Base-by-base conservation (phyloP, 2,329 filamentous ascomycete species). In the Hypoxylon sp. region DNA sequence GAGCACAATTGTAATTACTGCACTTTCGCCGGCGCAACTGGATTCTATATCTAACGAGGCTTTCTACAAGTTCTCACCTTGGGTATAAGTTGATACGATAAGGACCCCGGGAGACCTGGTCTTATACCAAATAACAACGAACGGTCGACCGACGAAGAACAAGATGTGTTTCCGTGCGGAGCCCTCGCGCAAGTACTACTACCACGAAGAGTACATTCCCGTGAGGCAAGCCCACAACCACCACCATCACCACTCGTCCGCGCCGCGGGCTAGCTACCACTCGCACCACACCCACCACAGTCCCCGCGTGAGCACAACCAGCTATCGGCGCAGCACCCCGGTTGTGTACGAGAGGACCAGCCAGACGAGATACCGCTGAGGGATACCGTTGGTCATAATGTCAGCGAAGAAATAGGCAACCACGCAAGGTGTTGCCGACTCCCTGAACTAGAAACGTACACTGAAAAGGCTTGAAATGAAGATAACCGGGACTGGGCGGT, bases 151-250 rank as follows among this genome's bases (percentile, higher is more conserved):
- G 18, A 32, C 28, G 24, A 46, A 46, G 61, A 33, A 44, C 59
- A 46, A 66, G 52, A 86, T 87, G 84, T 87, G 84, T 72, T 85
- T 86, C 78, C 73, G 77, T 48, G 67, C 76, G 57, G 77, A 80
- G 62, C 80, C 81, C 57, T 76, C 74, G 28, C 81, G 79, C 40
- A 80, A 80, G 48, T 85, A 87, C 78, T 87, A 87, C 78, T 85
- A 86, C 74, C 81, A 81, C 73, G 82, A 86, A 77, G 84, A 86
- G 69, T 79, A 82, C 68, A 79, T 84, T 48, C 84, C 84, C 44
- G 78, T 80, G 61, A 78, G 82, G 40, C 78, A 80, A 50, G 72
- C 73, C 53, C 71, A 76, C n/a, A n/a, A n/a, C 66, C 67, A 70
- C 48, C 76, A 78, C 65, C 74, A 72, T 30, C 75, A 79, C 50